Percentiles rank a stretch among this genome's conserved stretches.
phyloP scores from a whole-genome alignment of 1,284 basidiomycete genomes.

The Inonotus obliquus region DNA sequence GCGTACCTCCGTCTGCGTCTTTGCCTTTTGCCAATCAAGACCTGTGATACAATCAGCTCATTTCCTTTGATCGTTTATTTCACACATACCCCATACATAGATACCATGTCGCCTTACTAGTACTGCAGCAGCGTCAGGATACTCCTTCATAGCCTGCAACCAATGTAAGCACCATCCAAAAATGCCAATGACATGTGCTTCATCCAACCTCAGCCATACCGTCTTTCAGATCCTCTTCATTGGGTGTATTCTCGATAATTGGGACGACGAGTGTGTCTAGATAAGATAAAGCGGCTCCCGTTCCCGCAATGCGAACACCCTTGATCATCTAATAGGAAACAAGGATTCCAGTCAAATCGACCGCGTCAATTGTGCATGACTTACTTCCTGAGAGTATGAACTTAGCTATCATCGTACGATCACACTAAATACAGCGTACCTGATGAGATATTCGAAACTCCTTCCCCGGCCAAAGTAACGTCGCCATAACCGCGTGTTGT shows the following conservation, averaged over 20 bases:
- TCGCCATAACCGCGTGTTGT: constrained; percentile 83
- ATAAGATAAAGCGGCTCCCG: constrained; percentile 67
- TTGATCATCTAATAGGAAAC: constrained; percentile 88
- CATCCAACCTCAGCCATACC: constrained; percentile 62
- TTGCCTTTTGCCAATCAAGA: constrained; percentile 81
- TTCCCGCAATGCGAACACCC: constrained; percentile 74
- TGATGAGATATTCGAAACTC: constrained; percentile 79
- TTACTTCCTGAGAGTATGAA: constrained; percentile 34
- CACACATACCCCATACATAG: constrained; percentile 72
- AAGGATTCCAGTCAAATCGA: not conserved
- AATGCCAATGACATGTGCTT: not conserved
- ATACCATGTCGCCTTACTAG: constrained; percentile 81
- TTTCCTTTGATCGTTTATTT: not conserved
- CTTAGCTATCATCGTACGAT: constrained; percentile 14
- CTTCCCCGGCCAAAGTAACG: constrained; percentile 64
- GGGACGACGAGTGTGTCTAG: constrained; percentile 82
- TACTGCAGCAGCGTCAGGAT: constrained; percentile 75
- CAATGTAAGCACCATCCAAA: not conserved
- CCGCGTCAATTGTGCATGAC: not conserved
- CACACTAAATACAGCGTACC: constrained; percentile 29
- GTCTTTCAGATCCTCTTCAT: constrained; percentile 82
- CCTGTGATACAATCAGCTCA: constrained; percentile 35
- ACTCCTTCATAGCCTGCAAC: constrained; percentile 61
- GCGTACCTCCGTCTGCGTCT: constrained; percentile 73
- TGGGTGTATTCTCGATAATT: constrained; percentile 85